Conservation (phyloP, 2,329 filamentous ascomycete genomes). For the Ciborinia camelliae region DNA sequence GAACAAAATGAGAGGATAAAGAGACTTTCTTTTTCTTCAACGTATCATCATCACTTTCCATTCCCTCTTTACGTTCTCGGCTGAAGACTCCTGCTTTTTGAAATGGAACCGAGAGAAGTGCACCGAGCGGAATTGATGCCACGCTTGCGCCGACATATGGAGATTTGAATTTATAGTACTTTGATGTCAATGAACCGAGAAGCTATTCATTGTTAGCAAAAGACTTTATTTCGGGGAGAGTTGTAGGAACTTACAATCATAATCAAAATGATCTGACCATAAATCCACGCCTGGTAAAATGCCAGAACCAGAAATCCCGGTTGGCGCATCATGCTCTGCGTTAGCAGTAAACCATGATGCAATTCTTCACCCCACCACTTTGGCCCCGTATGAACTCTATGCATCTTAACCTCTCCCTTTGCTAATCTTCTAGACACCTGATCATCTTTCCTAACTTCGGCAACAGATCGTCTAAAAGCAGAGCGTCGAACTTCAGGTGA, state of each 20-base stretch:
- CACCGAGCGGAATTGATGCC: slow-evolving; percentile 63
- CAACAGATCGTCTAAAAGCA: slow-evolving; percentile 63
- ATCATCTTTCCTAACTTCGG: slow-evolving; percentile 56
- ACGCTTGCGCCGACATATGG: slow-evolving; percentile 65
- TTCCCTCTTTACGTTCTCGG: slow-evolving; percentile 56
- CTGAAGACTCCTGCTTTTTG: slow-evolving; percentile 69
- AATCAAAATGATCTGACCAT: slow-evolving; percentile 70
- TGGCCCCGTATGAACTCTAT: slow-evolving; percentile 67
- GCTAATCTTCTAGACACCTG: slow-evolving; percentile 57
- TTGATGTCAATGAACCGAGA: slow-evolving; percentile 68
- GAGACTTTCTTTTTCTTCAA: slow-evolving; percentile 56
- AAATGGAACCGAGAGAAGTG: slow-evolving; percentile 66
- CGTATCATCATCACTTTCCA: slow-evolving; percentile 64
- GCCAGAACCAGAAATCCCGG: slow-evolving; percentile 70
- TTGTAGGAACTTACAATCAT: slow-evolving; percentile 54
- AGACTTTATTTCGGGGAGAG: slow-evolving; percentile 21
- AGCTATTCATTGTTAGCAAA: slow-evolving; percentile 41
- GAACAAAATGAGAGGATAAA: slow-evolving; percentile 70
- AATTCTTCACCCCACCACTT: slow-evolving; percentile 76
- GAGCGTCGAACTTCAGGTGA: slow-evolving; percentile 70
- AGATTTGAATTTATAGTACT: slow-evolving; percentile 61
- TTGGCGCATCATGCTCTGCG: slow-evolving; percentile 67
- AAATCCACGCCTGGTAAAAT: slow-evolving; percentile 74
- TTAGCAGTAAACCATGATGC: slow-evolving; percentile 64
- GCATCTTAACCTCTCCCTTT: slow-evolving; percentile 73